Percentiles rank a stretch among this genome's conserved stretches.
phyloP scores from a whole-genome alignment of 2,329 filamentous ascomycete genomes.

The Bisporella sp. region DNA sequence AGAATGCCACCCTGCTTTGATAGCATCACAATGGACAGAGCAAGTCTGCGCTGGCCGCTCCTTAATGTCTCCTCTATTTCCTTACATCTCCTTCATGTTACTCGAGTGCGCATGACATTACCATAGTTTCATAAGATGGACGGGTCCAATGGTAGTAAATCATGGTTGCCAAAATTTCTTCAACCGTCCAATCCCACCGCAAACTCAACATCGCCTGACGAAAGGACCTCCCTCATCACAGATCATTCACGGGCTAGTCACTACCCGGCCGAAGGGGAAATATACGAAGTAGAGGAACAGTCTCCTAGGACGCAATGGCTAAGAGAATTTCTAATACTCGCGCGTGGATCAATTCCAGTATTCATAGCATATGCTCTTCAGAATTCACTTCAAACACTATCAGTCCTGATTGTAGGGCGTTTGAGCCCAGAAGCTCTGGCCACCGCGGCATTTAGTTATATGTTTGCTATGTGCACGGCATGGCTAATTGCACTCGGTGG shows the following conservation, averaged over 20 bases:
- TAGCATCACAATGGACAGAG: too few species aligned
- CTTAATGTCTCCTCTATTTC: too few species aligned
- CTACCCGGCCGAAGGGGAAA: constrained; percentile 15
- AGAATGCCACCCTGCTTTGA: too few species aligned
- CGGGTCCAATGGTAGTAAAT: constrained; percentile 16
- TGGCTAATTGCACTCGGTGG: constrained; percentile 84
- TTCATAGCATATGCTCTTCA: constrained; percentile 82
- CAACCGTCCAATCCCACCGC: constrained; percentile 9
- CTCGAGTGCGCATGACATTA: too few species aligned
- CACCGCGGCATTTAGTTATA: constrained; percentile 80
- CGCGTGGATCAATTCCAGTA: constrained; percentile 66
- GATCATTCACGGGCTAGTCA: constrained; percentile 9
- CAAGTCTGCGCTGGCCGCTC: too few species aligned
- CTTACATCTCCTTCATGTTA: too few species aligned
- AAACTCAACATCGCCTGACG: constrained; percentile 20
- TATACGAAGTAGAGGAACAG: constrained; percentile 17
- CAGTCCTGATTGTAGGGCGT: constrained; percentile 74
- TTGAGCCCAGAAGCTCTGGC: constrained; percentile 74
- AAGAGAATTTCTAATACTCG: constrained; percentile 58
- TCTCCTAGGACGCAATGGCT: constrained; percentile 30
- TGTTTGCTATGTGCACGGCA: constrained; percentile 86
- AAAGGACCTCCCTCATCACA: constrained; percentile 23
- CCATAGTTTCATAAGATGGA: constrained; percentile 10
- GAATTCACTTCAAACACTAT: constrained; percentile 77
- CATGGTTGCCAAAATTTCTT: constrained; percentile 23